Evolutionary conservation across 768 basidiomycete genomes (phyloP).

Genomic region (Boletus pseudo-olivaceus): DNA sequence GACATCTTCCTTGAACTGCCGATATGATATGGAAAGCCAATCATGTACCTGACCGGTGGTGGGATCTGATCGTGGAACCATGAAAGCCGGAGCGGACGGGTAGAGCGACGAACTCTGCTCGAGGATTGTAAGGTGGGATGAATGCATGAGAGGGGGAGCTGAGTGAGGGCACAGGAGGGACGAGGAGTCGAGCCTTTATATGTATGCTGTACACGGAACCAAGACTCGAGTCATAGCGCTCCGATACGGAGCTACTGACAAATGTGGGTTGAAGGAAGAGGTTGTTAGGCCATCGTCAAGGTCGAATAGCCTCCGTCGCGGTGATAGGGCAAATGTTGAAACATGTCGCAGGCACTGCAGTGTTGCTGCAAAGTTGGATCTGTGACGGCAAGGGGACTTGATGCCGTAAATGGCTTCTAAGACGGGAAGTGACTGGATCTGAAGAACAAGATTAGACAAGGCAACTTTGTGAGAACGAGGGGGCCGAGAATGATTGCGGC

Average conservation of each 20-base stretch:
- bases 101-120: slow-evolving; percentile 50
- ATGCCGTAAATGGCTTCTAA: slow-evolving; percentile 23
- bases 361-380: slow-evolving; percentile 25
- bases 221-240: slow-evolving; percentile 17
- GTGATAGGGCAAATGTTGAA: slow-evolving; percentile 33
- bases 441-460: slow-evolving; percentile 21
- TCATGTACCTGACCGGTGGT: slow-evolving; percentile 40
- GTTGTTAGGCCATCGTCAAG: slow-evolving; percentile 25
- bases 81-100: slow-evolving; percentile 55
- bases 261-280: slow-evolving; percentile 26
- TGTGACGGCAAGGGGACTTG: slow-evolving; percentile 25
- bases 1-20: slow-evolving; percentile 61
- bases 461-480: slow-evolving; percentile 16
- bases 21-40: slow-evolving; percentile 65
- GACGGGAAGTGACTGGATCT: slow-evolving; percentile 14
- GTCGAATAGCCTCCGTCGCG: slow-evolving; percentile 33
- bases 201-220: slow-evolving; percentile 25
- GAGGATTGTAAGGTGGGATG: slow-evolving; percentile 63
- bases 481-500: slow-evolving; percentile 21
- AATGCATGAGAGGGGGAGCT: slow-evolving; percentile 18
- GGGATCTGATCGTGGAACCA: slow-evolving; percentile 48
- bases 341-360: slow-evolving; percentile 35
- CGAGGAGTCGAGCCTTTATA: slow-evolving; percentile 27
- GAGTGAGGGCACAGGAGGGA: slow-evolving; percentile 5
- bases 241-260: slow-evolving; percentile 32